Evolutionary conservation across 306 rosid species (phyloP), one percentile per base, ranked within the genome.

Genomic region (Urtica urens): DNA sequence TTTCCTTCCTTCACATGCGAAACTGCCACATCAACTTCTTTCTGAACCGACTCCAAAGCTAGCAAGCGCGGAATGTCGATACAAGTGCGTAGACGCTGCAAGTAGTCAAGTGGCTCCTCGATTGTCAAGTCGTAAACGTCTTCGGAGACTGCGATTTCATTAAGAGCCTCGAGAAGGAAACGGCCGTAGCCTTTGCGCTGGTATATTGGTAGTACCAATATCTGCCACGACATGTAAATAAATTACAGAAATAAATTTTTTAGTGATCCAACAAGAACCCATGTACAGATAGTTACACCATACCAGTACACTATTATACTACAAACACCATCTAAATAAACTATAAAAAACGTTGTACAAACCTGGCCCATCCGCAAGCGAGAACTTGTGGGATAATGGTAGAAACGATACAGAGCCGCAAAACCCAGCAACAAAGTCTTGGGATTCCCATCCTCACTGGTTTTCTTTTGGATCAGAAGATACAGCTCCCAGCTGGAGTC

Each of bases 401-500:
- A 81, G 70, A 90, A 90, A 17, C 97, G 92, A 77, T 90, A 90
- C 7, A 81, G 42, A 38, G 94, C 95, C 12, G 93, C 60, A 59
- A 84, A 90, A 63, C 97, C 97, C 56, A 81, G 75, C 72, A 90
- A 60, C 55, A 54, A 40, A 59, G 43, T 60, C 47, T 57, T 68
- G 44, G 39, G 25, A 18, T 76, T 78, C 21, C 72, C 93, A 59
- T 67, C 76, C 58, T 68, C 67, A 59, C 72, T 67, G 30, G 49
- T 66, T 69, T 58, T 64, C 77, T 66, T 81, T 74, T 74, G 84
- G 53, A 70, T 48, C 59, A 88, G 63, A 9, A 78, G 61, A 61
- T 83, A 88, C 77, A 88, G 42, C 79, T 88, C 97, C 97, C 97
- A 88, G 9, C 72, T 59, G 35, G 93, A 56, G 71, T 88, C 97